Conservation (phyloP, 495 filamentous ascomycete species). For the Xylaria flabelliformis region DNA sequence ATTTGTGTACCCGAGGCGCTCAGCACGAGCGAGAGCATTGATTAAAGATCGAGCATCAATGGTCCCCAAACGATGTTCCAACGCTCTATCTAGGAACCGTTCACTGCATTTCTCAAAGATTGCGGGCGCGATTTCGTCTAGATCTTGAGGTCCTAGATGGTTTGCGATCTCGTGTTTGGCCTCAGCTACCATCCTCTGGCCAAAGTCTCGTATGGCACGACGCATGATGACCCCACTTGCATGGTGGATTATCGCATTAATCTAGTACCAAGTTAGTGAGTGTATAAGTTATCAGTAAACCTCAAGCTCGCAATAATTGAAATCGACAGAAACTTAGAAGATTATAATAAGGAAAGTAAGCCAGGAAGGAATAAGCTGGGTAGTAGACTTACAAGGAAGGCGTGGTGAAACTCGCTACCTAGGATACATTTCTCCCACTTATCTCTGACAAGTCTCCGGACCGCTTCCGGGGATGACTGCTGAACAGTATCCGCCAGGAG, state of each 20-base stretch:
- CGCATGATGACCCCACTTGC: slow-evolving; percentile 44
- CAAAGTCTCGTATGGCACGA: slow-evolving; percentile 53
- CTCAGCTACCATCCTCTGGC: slow-evolving; percentile 51
- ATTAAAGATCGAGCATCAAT: slow-evolving; percentile 56
- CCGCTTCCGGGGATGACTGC: slow-evolving; percentile 51
- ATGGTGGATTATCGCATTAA: slow-evolving; percentile 56
- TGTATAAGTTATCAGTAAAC: not conserved
- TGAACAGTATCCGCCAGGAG: slow-evolving; percentile 52
- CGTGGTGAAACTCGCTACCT: slow-evolving; percentile 58
- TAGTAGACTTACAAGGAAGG: slow-evolving; percentile 53
- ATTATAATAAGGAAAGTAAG: not conserved
- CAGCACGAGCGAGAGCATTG: slow-evolving; percentile 56
- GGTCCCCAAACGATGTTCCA: slow-evolving; percentile 52
- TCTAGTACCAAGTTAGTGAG: slow-evolving; percentile 37
- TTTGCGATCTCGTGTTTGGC: slow-evolving; percentile 47
- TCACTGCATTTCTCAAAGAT: slow-evolving; percentile 52
- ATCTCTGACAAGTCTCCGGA: slow-evolving; percentile 52
- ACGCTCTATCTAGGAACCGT: slow-evolving; percentile 53
- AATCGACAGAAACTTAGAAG: not conserved
- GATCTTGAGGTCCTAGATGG: slow-evolving; percentile 42
- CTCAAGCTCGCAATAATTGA: not conserved
- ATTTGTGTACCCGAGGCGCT: slow-evolving; percentile 56
- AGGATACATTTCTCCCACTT: slow-evolving; percentile 58
- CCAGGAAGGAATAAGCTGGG: not conserved
- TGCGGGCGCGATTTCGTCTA: slow-evolving; percentile 49